Conservation (phyloP, 306 rosid genomes). For the Sindora glabra region DNA sequence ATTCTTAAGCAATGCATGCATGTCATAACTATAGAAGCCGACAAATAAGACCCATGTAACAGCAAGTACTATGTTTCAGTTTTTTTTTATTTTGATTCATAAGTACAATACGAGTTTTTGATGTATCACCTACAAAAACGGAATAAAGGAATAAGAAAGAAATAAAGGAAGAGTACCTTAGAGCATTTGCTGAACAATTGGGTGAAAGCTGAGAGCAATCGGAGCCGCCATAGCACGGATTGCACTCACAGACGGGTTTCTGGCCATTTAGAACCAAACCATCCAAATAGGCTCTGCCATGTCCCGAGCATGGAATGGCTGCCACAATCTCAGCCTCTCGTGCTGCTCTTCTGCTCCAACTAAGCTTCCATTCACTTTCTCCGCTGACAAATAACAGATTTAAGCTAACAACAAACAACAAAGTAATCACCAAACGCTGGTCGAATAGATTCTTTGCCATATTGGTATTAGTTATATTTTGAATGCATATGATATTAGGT, state of each 20-base stretch:
- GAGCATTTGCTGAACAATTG: conserved; percentile 18
- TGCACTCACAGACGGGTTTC: conserved; percentile 22
- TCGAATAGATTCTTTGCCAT: too few species aligned
- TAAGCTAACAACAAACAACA: not conserved
- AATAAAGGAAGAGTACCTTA: conserved; percentile 12
- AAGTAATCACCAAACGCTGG: too few species aligned
- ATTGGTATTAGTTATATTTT: too few species aligned
- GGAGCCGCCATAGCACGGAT: conserved; percentile 24
- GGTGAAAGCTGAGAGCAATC: conserved; percentile 7
- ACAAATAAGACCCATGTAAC: too few species aligned
- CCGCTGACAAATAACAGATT: not conserved
- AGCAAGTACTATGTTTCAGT: too few species aligned
- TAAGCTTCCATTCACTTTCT: not conserved
- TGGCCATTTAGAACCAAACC: not conserved
- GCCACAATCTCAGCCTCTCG: conserved; percentile 28
- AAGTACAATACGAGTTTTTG: too few species aligned
- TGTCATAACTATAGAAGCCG: too few species aligned
- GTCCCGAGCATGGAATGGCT: conserved; percentile 26
- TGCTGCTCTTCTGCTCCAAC: conserved; percentile 32
- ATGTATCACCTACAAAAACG: too few species aligned
- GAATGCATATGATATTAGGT: too few species aligned
- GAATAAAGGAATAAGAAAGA: conserved; percentile 6
- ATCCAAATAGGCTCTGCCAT: conserved; percentile 31
- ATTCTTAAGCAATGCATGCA: too few species aligned
- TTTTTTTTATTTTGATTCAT: too few species aligned